Evolutionary conservation across 495 filamentous ascomycete genomes (phyloP), one percentile per base, ranked within the genome.

Genomic region (Penicillium psychrofluorescens): DNA sequence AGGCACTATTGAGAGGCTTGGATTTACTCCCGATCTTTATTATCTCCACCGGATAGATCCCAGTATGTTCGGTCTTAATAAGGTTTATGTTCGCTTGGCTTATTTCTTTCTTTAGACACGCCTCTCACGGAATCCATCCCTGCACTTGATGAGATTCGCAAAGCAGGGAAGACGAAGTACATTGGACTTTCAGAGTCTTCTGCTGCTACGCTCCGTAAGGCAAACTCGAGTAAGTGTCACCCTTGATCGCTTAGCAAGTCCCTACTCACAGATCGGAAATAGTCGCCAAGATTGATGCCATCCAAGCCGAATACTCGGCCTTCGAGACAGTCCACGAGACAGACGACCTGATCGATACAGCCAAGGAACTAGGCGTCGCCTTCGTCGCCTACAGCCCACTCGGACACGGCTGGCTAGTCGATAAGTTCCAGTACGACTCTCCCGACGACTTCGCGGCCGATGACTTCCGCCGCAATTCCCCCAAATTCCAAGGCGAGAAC

Each of bases 231-330:
- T 71, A 15, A 34, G 59, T 45, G 29, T 31, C 8, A 7, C 8
- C 15, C 13, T 12, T 22, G 6, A 4, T 22, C 22, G 4, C 4
- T 22, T 22, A 22, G 22, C 22, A 22, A 22, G 2, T 22, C 22
- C 4, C 4, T 22, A 22, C 22, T 22, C 22, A 27, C 44, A 55
- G 22, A 55, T 30, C 11, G 29, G 15, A 5, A n/a, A 41, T 32
- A 72, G 71, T 75, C 47, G 67, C 70, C 49, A 69, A 66, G 44
- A 74, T 75, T 32, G 70, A 74, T 35, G 71, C 71, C n/a, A 41
- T 75, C 14, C 71, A 75, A 49, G 69, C 69, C 8, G 71, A 75
- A 36, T 75, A 74, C 49, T 75, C 71, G 0, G 67, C 70, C 4
- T 74, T 74, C 36, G 70, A 75, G 54, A 75, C 70, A 14, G 7